Evolutionary conservation across 2,329 filamentous ascomycete genomes (phyloP), one percentile per base, ranked within the genome.

Genomic region (Phialophora tarda): DNA sequence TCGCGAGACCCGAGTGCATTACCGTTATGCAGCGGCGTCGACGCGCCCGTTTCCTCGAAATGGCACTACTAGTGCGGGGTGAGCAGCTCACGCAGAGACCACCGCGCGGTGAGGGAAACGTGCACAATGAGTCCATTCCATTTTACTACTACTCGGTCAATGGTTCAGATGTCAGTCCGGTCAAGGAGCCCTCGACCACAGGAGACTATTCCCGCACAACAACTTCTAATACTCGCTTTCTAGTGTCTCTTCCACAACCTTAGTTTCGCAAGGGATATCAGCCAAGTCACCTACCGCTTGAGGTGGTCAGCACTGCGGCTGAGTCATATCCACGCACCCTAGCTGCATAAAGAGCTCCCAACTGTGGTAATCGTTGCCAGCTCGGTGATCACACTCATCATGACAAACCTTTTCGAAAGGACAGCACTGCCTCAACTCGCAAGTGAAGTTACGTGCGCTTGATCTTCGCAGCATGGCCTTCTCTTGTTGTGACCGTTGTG

Each of bases 351-450:
- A 34, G 7, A 32, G 53, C 26, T 55, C n/a, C 24, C 5, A 12
- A 21, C 53, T 21, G 28, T n/a, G 53, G 48, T 14, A 51, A 51
- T 26, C 10, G 21, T 51, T 26, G 48, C 48, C n/a, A 55, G 53
- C 28, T 55, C 53, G 14, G 53, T 28, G 17, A 55, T 55, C 53
- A 55, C 53, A 55, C 53, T 55, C 53, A 55, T 55, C 53, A 55
- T 55, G 53, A 55, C 53, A 55, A 55, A 55, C 28, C 21, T 32
- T 21, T n/a, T 12, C n/a, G 14, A 28, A 17, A 30, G 28, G 12
- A 28, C 53, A 30, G 10, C 23, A 34, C 53, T 26, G 26, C 26
- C 48, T 26, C 48, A 53, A 26, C 14, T 44, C 17, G 48, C 48
- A 28, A 26, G 48, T 51, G 10, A 11, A 24, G 48, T 26, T 26